Evolutionary conservation across 164 flowering plant genomes (phyloP), one percentile per base, ranked within the genome.

Genomic region (Platanus orientalis): DNA sequence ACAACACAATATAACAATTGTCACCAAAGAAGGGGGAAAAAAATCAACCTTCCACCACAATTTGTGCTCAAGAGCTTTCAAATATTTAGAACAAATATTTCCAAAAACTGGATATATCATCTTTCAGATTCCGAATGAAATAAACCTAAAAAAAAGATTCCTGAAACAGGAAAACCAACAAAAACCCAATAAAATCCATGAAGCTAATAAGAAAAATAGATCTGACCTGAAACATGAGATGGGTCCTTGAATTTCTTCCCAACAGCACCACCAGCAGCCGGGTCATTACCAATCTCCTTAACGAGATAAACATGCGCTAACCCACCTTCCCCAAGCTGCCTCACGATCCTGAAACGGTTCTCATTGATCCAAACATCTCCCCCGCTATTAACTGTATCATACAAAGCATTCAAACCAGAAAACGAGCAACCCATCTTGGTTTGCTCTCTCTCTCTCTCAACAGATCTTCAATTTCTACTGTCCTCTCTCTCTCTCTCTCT

Each of bases 301-400:
- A 94, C 97, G 17, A 94, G 77, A 48, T 32, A 94, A 32, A 94
- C 96, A 50, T 58, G 88, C 7, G 97, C 96, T 63, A 91, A 88
- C 5, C 96, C 98, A 57, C 97, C 98, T 74, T 91, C 99, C 0
- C 97, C 97, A 25, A 94, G 87, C 78, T 86, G 98, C 79, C 89
- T 78, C 50, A 91, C 54, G 74, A 94, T 78, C 80, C 83, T 83
- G 80, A 83, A 94, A 53, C 97, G 75, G 73, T 87, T 94, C 75
- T 94, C 96, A 61, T 94, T 94, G 88, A 94, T 94, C 98, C 98
- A 94, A 42, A 94, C 98, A 67, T 94, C 97, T 7, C 88, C 98
- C n/a, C 88, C 95, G 0, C 90, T 91, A 69, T 84, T 87, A 11
- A 82, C 95, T 58, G 86, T 84, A 73, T 89, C 98, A 78, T 89